A percentile compares a stretch with the other conserved stretches of the same genome.
Evolutionary conservation across 2,329 filamentous ascomycete genomes (phyloP).

Genomic region (Talaromyces piceae): DNA sequence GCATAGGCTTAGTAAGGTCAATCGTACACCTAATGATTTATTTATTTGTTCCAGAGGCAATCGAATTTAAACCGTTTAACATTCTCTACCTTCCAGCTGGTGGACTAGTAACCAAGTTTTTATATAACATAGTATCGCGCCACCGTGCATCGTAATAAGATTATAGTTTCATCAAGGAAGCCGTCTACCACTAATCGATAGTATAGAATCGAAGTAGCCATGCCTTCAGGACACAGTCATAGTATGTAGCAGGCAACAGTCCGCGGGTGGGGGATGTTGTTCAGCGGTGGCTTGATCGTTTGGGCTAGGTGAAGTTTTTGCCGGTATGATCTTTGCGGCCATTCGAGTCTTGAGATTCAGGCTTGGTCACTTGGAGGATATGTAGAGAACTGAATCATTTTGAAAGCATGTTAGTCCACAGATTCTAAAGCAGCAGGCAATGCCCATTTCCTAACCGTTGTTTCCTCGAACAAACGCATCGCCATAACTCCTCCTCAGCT

Average conservation of each 20-base stretch:
- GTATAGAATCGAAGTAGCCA: too few species aligned
- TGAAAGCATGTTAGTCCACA: neutral
- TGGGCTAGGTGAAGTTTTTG: neutral
- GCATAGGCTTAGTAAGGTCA: too few species aligned
- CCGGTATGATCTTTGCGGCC: neutral
- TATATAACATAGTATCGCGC: too few species aligned
- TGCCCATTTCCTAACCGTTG: constrained; percentile 60
- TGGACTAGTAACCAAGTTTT: too few species aligned
- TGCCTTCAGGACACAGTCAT: neutral
- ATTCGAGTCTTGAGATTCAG: neutral
- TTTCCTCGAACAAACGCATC: constrained; percentile 95
- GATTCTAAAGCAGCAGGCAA: neutral
- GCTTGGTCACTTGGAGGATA: constrained; percentile 26
- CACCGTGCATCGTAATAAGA: too few species aligned
- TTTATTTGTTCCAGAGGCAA: too few species aligned
- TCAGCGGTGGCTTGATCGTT: neutral
- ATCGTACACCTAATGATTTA: too few species aligned
- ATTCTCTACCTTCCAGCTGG: too few species aligned
- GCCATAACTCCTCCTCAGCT: constrained; percentile 74
- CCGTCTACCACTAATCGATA: too few species aligned
- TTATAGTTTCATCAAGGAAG: too few species aligned
- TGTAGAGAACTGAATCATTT: constrained; percentile 27
- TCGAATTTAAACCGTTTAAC: too few species aligned
- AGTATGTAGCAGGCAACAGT: neutral
- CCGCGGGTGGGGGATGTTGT: neutral